These are phyloP conservation scores for Cronartium quercuum DNA, from an alignment of 1,284 basidiomycete genomes.

Conservation along the genomic window DNA sequence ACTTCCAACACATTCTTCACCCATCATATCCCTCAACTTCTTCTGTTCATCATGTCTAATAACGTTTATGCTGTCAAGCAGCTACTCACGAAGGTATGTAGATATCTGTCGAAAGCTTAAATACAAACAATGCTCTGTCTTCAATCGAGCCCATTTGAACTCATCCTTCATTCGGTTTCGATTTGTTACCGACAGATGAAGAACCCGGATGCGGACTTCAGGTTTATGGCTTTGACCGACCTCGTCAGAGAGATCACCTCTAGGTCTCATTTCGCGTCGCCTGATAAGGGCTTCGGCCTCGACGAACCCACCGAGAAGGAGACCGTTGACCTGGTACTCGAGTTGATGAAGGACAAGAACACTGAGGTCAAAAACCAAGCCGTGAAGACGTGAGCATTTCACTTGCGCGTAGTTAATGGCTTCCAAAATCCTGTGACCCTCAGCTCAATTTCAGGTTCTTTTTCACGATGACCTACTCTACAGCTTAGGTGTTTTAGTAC, in stretches of 20 bases:
- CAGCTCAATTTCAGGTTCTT: background rate
- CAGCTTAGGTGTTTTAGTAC: conserved; percentile 77
- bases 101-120: conserved; percentile 58
- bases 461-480: background rate
- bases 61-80: conserved; percentile 41
- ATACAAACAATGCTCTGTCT: conserved; percentile 58
- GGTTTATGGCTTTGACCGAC: conserved; percentile 92
- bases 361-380: conserved; percentile 98
- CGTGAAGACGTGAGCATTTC: conserved; percentile 69
- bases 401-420: background rate
- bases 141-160: conserved; percentile 11
- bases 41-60: background rate
- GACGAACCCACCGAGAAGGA: conserved; percentile 62
- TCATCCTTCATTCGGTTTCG: background rate
- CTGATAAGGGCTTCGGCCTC: conserved; percentile 59
- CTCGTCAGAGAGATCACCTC: conserved; percentile 71
- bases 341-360: conserved; percentile 82
- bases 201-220: conserved; percentile 54
- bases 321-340: conserved; percentile 70
- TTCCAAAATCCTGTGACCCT: background rate
- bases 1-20: too few species aligned
- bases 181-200: conserved; percentile 43
- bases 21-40: background rate
- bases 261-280: conserved; percentile 54
- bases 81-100: conserved; percentile 42